A percentile compares a stretch with the other conserved stretches of the same genome.
Evolutionary conservation across 2,329 filamentous ascomycete genomes (phyloP).

Genomic region (Fusarium pseudonygamai): DNA sequence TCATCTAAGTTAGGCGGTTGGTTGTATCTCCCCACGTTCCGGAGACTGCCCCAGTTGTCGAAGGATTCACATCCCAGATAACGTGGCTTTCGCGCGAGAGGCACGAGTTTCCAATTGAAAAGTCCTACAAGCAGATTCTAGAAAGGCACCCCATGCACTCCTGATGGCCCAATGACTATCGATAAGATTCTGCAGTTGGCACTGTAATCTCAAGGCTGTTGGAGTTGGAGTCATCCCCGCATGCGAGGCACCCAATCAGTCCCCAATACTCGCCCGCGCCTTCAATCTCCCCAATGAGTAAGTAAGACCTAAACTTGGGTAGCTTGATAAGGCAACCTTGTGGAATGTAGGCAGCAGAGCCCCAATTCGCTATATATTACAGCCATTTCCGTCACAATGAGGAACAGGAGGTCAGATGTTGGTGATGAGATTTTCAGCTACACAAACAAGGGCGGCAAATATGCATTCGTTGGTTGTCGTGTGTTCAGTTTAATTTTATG

Average conservation of each 20-base stretch:
- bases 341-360: background rate
- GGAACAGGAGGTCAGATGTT: background rate
- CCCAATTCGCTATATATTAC: background rate
- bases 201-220: background rate
- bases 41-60: background rate
- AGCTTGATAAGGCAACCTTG: background rate
- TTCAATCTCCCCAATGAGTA: background rate
- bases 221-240: background rate
- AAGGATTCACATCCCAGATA: background rate
- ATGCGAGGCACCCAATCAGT: background rate
- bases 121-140: background rate
- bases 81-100: background rate
- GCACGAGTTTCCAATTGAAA: background rate
- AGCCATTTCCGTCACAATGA: background rate
- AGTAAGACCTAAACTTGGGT: background rate
- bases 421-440: background rate
- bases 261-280: background rate
- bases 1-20: background rate
- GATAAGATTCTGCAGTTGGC: background rate
- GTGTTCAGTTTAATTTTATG: background rate
- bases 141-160: background rate
- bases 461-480: background rate
- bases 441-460: background rate
- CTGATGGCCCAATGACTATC: background rate
- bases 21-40: background rate